Percentiles rank a stretch among this genome's conserved stretches.
Conservation (phyloP, 768 basidiomycete genomes). For the Lactarius psammicola region DNA sequence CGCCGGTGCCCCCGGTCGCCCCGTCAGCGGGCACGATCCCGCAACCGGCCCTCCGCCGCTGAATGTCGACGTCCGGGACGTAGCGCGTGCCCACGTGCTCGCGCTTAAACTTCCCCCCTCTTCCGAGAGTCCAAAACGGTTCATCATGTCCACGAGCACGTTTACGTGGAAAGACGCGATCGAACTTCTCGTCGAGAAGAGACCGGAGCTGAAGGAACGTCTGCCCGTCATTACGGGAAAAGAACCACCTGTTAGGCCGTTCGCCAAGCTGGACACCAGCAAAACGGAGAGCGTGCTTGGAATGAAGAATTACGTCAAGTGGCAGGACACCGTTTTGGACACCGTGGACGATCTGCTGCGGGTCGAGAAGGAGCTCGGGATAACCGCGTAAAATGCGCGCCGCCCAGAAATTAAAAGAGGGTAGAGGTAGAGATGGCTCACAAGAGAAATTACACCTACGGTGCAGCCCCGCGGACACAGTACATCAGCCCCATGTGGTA, state of each 20-base stretch:
- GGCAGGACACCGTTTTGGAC: conserved; percentile 23
- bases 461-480: conserved; percentile 2
- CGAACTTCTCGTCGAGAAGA: conserved; percentile 28
- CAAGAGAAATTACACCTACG: neutral
- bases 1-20: conserved; percentile 20
- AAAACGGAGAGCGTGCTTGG: conserved; percentile 10
- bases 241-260: neutral
- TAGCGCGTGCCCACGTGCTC: conserved; percentile 35
- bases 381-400: neutral
- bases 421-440: neutral
- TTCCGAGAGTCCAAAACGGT: conserved; percentile 22
- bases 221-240: conserved; percentile 26
- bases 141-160: conserved; percentile 31
- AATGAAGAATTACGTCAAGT: conserved; percentile 19
- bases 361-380: conserved; percentile 15
- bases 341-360: conserved; percentile 25
- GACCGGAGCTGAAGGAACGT: conserved; percentile 32
- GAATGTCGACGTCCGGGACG: conserved; percentile 36
- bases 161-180: conserved; percentile 34
- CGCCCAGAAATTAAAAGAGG: neutral
- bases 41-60: conserved; percentile 24
- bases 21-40: conserved; percentile 26
- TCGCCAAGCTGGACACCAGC: conserved; percentile 3
- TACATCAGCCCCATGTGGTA: conserved; percentile 11
- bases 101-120: conserved; percentile 27